These are phyloP conservation scores for Lomentospora prolificans DNA, from an alignment of 2,329 filamentous ascomycete species.

Conservation along the genomic window DNA sequence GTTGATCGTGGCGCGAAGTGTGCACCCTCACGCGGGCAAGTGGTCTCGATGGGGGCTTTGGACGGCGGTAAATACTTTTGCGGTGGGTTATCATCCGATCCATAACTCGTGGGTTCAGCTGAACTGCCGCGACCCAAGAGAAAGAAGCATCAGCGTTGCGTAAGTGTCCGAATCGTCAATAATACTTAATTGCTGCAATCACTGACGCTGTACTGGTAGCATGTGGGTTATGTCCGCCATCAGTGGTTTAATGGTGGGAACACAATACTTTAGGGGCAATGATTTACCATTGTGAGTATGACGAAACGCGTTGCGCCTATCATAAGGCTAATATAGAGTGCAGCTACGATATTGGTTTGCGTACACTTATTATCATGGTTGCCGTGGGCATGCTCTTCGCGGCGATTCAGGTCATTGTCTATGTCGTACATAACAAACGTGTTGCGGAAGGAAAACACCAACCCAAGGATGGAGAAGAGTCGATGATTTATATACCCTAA, in stretches of 20 bases:
- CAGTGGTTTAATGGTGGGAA: slow-evolving; percentile 38
- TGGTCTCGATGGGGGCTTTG: slow-evolving; percentile 41
- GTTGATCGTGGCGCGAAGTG: slow-evolving; percentile 27
- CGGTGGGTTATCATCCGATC: slow-evolving; percentile 42
- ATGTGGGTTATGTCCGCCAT: slow-evolving; percentile 43
- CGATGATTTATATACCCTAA: slow-evolving; percentile 13
- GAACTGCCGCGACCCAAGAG: slow-evolving; percentile 35
- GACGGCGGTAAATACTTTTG: slow-evolving; percentile 39
- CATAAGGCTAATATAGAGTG: neutral
- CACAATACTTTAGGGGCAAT: slow-evolving; percentile 35
- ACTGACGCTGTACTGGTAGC: slow-evolving; percentile 8
- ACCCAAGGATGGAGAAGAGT: slow-evolving; percentile 12
- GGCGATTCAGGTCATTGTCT: slow-evolving; percentile 28
- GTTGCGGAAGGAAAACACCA: slow-evolving; percentile 14
- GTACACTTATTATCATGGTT: slow-evolving; percentile 35
- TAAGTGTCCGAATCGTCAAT: slow-evolving; percentile 16
- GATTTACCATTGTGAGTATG: slow-evolving; percentile 29
- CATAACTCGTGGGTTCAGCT: slow-evolving; percentile 44
- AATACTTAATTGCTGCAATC: too few species aligned
- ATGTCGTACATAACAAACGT: slow-evolving; percentile 26
- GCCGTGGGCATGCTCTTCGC: slow-evolving; percentile 29
- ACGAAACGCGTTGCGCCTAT: neutral
- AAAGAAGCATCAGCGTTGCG: slow-evolving; percentile 39
- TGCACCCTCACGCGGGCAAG: slow-evolving; percentile 32
- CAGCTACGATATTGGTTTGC: slow-evolving; percentile 32